A percentile compares a stretch with the other conserved stretches of the same genome.
phyloP scores from a whole-genome alignment of 257 asterid genomes.

The Anisodus acutangulus region DNA sequence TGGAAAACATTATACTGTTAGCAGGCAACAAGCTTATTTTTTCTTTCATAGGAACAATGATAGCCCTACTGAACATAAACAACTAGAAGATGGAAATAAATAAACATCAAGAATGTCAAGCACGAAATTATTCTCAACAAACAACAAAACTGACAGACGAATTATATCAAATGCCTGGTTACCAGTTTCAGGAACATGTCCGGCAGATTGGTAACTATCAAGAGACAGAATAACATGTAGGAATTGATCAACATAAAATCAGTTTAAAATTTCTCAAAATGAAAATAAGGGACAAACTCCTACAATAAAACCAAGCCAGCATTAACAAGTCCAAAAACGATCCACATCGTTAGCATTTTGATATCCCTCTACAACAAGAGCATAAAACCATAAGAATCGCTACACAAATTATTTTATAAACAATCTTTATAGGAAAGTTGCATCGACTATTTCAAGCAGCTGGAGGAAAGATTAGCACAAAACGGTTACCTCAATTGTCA shows the following conservation, averaged over 20 bases:
- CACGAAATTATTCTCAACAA: neutral
- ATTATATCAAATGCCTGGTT: neutral
- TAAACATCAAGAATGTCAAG: neutral
- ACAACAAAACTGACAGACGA: neutral
- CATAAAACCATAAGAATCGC: neutral
- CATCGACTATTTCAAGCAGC: too few species aligned
- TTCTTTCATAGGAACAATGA: too few species aligned
- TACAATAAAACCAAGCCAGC: neutral
- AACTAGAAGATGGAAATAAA: neutral
- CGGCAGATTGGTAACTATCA: neutral
- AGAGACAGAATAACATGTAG: neutral
- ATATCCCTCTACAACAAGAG: slow-evolving; percentile 24
- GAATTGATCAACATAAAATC: neutral
- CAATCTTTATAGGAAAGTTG: neutral
- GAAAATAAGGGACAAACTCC: slow-evolving; percentile 4
- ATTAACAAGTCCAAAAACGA: neutral
- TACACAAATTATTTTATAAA: neutral
- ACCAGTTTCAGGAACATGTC: neutral
- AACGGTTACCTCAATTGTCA: slow-evolving; percentile 59
- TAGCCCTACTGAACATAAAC: neutral
- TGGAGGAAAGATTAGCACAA: neutral
- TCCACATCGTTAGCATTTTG: neutral
- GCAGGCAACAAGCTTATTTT: too few species aligned
- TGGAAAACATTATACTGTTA: too few species aligned
- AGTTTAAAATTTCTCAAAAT: neutral